These are phyloP conservation scores for Mycena latifolia DNA, from an alignment of 768 basidiomycete species.

Conservation along the genomic window DNA sequence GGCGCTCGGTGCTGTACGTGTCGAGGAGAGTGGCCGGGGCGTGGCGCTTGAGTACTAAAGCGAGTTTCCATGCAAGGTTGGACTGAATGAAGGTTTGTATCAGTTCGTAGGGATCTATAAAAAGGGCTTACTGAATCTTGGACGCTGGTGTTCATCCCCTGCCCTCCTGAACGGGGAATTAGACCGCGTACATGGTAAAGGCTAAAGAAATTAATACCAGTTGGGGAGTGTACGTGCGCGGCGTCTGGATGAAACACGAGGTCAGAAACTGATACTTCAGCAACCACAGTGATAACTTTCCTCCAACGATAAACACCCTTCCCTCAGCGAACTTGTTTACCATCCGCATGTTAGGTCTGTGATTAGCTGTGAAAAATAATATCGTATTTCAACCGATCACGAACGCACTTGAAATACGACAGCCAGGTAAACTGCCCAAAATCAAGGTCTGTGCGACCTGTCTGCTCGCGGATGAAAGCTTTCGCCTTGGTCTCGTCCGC, in stretches of 20 bases:
- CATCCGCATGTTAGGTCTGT: conserved; percentile 45
- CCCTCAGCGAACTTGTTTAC: conserved; percentile 41
- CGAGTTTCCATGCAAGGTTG: conserved; percentile 48
- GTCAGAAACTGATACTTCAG: not conserved
- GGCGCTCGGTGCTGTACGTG: conserved; percentile 43
- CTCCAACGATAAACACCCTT: conserved; percentile 42
- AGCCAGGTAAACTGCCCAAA: conserved; percentile 34
- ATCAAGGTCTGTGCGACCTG: conserved; percentile 28
- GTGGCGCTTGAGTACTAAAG: conserved; percentile 41
- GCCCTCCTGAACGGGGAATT: conserved; percentile 20
- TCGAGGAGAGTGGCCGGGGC: conserved; percentile 37
- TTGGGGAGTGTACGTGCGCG: conserved; percentile 40
- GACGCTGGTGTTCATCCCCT: conserved; percentile 44
- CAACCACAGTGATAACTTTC: conserved; percentile 22
- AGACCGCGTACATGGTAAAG: not conserved
- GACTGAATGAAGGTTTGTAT: too few relatives aligned
- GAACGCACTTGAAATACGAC: conserved; percentile 33
- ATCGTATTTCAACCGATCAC: too few relatives aligned
- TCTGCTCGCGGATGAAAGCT: conserved; percentile 31
- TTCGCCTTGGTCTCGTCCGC: conserved; percentile 31
- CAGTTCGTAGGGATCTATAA: too few relatives aligned
- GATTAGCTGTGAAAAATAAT: not conserved
- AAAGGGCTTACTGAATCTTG: conserved; percentile 37
- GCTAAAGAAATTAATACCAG: conserved; percentile 13
- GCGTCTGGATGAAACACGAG: conserved; percentile 30